These are phyloP conservation scores for Cladosporium austrohemisphaericum DNA, from an alignment of 2,329 filamentous ascomycete genomes.

Conservation along the genomic window DNA sequence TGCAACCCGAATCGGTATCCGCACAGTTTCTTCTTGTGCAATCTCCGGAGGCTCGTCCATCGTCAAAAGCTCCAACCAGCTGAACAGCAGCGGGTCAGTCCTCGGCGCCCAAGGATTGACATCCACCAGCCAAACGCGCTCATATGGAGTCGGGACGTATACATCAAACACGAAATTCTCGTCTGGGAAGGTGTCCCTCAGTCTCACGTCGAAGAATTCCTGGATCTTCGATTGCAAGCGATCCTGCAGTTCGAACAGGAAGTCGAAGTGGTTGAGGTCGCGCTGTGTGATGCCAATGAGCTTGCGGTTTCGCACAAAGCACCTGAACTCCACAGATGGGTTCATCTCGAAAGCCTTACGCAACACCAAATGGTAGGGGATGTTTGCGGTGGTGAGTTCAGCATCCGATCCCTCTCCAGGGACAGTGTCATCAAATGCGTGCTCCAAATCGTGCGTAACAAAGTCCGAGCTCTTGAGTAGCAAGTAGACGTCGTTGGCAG, in stretches of 20 bases:
- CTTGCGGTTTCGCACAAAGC: conserved; percentile 80
- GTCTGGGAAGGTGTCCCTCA: conserved; percentile 78
- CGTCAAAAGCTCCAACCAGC: conserved; percentile 80
- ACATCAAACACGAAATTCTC: conserved; percentile 85
- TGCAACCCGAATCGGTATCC: conserved; percentile 10
- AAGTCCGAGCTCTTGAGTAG: conserved; percentile 94
- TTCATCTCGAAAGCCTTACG: conserved; percentile 81
- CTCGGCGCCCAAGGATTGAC: conserved; percentile 91
- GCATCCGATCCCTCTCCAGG: conserved; percentile 12
- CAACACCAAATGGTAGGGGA: conserved; percentile 77
- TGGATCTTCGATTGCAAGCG: conserved; percentile 66
- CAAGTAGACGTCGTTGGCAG: conserved; percentile 87
- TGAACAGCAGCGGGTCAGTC: conserved; percentile 85
- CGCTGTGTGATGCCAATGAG: conserved; percentile 83
- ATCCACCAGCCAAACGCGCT: conserved; percentile 80
- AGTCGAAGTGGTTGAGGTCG: conserved; percentile 86
- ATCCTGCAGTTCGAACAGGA: conserved; percentile 65
- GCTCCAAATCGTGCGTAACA: conserved; percentile 86
- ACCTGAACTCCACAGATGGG: conserved; percentile 88
- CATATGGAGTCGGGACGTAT: conserved; percentile 74
- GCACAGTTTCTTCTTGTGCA: conserved; percentile 28
- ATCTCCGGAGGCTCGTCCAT: conserved; percentile 55
- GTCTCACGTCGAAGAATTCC: conserved; percentile 70
- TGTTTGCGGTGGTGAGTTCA: conserved; percentile 35
- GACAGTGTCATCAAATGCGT: conserved; percentile 72